phyloP scores from a whole-genome alignment of 805 yeast genomes.

The Metahyphopichia silvanorum region DNA sequence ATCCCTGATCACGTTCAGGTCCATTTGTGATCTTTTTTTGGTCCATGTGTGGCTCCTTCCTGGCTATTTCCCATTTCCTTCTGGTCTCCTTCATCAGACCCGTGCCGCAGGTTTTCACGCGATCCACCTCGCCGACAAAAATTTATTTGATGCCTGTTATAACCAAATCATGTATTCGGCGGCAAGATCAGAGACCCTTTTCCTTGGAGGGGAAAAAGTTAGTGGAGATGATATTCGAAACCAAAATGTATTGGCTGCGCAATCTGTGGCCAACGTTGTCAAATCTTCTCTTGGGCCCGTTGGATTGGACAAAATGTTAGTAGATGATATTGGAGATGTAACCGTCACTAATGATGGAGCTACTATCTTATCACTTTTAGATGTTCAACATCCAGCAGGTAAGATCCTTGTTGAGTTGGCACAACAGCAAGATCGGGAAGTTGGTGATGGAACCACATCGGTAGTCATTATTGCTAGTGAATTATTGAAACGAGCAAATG shows the following conservation, averaged over 20 bases:
- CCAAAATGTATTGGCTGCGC: constrained; percentile 94
- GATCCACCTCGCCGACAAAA: no score
- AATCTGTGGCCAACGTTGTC: constrained; percentile 76
- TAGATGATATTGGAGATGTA: constrained; percentile 98
- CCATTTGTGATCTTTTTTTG: no score
- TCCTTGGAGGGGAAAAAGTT: constrained; percentile 92
- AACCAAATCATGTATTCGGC: constrained; percentile 56
- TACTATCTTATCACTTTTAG: constrained; percentile 83
- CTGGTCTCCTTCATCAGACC: no score
- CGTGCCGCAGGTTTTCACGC: no score
- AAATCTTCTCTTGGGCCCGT: constrained; percentile 97
- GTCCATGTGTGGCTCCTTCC: no score
- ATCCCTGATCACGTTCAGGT: no score
- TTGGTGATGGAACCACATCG: constrained; percentile 97
- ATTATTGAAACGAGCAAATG: constrained; percentile 87
- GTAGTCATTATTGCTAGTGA: constrained; percentile 96
- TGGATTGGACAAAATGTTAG: constrained; percentile 97
- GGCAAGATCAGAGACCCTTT: constrained; percentile 87
- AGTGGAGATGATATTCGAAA: constrained; percentile 96
- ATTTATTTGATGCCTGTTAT: no score
- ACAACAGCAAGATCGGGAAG: constrained; percentile 98
- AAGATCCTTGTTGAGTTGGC: constrained; percentile 95
- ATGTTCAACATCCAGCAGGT: constrained; percentile 99
- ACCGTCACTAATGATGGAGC: constrained; percentile 99
- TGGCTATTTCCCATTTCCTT: no score